A percentile compares a stretch with the other conserved stretches of the same genome.
Evolutionary conservation across 2,329 filamentous ascomycete species (phyloP).

Genomic region (Paracorniculantispora psalliotae): DNA sequence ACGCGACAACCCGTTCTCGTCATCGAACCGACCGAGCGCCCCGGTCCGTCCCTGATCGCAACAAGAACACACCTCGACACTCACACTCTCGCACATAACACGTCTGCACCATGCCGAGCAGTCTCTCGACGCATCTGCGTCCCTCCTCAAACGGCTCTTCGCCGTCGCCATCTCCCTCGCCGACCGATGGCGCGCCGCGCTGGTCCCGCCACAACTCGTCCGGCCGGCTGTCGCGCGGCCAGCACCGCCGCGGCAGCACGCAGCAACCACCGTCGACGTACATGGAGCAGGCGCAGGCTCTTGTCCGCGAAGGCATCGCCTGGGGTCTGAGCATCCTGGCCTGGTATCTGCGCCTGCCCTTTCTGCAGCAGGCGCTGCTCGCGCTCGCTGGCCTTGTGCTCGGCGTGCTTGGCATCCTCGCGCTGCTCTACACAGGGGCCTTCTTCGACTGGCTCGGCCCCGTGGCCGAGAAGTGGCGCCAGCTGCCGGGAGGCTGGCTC

Average conservation of each 20-base stretch:
- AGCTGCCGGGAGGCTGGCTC: constrained; percentile 64
- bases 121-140: constrained; percentile 13
- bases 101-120: constrained; percentile 36
- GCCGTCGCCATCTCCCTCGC: constrained; percentile 22
- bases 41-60: background rate
- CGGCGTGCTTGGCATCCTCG: constrained; percentile 58
- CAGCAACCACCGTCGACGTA: background rate
- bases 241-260: background rate
- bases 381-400: constrained; percentile 44
- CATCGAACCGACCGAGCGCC: background rate
- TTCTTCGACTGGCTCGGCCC: constrained; percentile 75
- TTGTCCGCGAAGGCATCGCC: constrained; percentile 11
- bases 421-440: constrained; percentile 71
- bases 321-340: constrained; percentile 35
- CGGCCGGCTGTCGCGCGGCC: constrained; percentile 35
- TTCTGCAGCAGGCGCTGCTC: constrained; percentile 58
- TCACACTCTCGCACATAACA: background rate
- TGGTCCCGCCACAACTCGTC: constrained; percentile 28
- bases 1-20: background rate
- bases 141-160: constrained; percentile 27
- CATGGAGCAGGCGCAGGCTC: background rate
- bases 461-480: constrained; percentile 70
- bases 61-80: background rate
- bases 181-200: constrained; percentile 29
- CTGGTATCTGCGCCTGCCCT: constrained; percentile 51